phyloP scores from a whole-genome alignment of 2,329 filamentous ascomycete genomes.

The Microthyrium microscopicum region DNA sequence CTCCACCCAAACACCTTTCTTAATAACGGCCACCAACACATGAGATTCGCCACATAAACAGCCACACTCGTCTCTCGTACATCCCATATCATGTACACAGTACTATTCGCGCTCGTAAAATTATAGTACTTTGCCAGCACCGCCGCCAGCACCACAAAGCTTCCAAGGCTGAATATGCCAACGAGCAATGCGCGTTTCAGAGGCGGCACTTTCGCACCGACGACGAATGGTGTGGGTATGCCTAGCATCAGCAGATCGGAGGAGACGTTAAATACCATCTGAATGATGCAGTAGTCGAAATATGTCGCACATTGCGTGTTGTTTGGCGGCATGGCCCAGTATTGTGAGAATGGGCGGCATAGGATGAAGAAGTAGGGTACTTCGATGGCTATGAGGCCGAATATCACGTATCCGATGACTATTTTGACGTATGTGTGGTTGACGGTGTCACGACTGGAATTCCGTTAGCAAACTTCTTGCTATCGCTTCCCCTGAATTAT shows the following conservation, averaged over 20 bases:
- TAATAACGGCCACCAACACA: conserved; percentile 31
- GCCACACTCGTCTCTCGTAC: conserved; percentile 31
- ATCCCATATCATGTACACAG: conserved; percentile 33
- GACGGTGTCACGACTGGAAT: no score
- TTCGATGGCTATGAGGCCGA: conserved; percentile 10
- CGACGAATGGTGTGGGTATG: conserved; percentile 9
- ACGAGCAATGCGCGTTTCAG: conserved; percentile 8
- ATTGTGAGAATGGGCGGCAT: conserved; percentile 11
- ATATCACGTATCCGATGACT: conserved; percentile 8
- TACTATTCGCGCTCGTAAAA: conserved; percentile 27
- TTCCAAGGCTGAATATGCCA: conserved; percentile 28
- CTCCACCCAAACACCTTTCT: conserved; percentile 19
- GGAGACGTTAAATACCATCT: conserved; percentile 11
- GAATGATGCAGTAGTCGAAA: conserved; percentile 9
- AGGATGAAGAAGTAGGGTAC: conserved; percentile 10
- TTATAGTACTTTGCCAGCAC: conserved; percentile 33
- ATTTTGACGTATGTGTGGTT: conserved; percentile 9
- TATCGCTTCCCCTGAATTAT: no score
- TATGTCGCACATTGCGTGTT: conserved; percentile 10
- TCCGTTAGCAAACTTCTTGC: no score
- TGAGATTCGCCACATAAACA: conserved; percentile 32
- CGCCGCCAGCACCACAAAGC: conserved; percentile 31
- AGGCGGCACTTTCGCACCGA: conserved; percentile 8
- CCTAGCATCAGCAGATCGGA: conserved; percentile 10
- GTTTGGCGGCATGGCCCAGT: conserved; percentile 9